Evolutionary conservation across 2,329 filamentous ascomycete species (phyloP).

Genomic region (Phialophora tarda): DNA sequence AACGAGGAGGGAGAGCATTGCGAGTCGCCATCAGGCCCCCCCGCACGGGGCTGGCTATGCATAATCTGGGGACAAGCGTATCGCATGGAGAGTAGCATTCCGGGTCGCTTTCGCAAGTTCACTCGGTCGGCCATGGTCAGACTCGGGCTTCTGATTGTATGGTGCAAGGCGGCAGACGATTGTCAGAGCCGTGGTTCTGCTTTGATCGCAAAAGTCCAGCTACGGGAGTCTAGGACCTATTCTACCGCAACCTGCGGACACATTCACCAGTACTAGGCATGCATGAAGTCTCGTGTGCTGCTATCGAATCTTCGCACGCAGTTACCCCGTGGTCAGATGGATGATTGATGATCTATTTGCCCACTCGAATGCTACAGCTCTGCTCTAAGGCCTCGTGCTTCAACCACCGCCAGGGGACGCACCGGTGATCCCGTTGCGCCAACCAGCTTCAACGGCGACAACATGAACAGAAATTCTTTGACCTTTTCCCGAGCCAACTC

Average conservation of each 20-base stretch:
- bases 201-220: neutral
- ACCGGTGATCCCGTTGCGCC: conserved; percentile 35
- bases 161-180: neutral
- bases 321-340: no score
- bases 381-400: conserved; percentile 1
- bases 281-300: neutral
- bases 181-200: neutral
- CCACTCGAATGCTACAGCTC: neutral
- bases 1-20: neutral
- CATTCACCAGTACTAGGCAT: neutral
- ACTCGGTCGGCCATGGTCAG: neutral
- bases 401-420: conserved; percentile 32
- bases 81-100: neutral
- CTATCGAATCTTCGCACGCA: neutral
- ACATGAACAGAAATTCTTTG: conserved; percentile 34
- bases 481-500: conserved; percentile 29
- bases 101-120: neutral
- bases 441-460: conserved; percentile 35
- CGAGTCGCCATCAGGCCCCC: neutral
- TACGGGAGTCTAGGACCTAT: neutral
- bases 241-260: neutral
- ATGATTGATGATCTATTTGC: neutral
- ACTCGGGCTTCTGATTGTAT: neutral
- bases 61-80: neutral
- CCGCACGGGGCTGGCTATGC: neutral